Evolutionary conservation across 768 basidiomycete genomes (phyloP).

Genomic region (Lactarius tabidus): DNA sequence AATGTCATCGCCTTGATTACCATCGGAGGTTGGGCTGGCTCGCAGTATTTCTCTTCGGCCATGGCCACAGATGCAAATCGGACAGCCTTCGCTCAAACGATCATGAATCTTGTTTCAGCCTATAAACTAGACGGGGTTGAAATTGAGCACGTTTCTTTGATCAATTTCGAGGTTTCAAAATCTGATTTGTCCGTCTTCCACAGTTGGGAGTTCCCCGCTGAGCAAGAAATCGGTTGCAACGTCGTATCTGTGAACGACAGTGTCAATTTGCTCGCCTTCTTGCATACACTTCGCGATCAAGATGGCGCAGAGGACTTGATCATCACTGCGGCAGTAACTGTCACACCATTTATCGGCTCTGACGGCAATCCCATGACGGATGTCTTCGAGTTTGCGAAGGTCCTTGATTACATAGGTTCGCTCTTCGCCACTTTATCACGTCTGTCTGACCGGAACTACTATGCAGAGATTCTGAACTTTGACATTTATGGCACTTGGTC

Average conservation of each 20-base stretch:
- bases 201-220: too few relatives aligned
- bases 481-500: conserved; percentile 22
- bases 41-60: conserved; percentile 18
- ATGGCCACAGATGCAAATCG: conserved; percentile 16
- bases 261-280: too few relatives aligned
- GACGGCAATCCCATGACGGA: too few relatives aligned
- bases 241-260: too few relatives aligned
- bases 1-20: conserved; percentile 18
- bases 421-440: too few relatives aligned
- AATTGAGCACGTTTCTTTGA: conserved; percentile 13
- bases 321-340: too few relatives aligned
- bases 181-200: background rate
- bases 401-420: too few relatives aligned
- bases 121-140: conserved; percentile 22
- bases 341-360: too few relatives aligned
- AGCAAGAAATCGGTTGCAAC: too few relatives aligned
- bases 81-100: conserved; percentile 13
- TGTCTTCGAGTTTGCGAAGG: too few relatives aligned
- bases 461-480: conserved; percentile 22
- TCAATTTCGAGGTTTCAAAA: background rate
- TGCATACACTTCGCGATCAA: too few relatives aligned
- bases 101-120: background rate
- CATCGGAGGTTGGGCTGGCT: conserved; percentile 22
- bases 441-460: background rate
- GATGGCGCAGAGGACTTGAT: too few relatives aligned